A percentile compares a stretch with the other conserved stretches of the same genome.
phyloP scores from a whole-genome alignment of 2,329 filamentous ascomycete genomes.

The Alternaria solani region DNA sequence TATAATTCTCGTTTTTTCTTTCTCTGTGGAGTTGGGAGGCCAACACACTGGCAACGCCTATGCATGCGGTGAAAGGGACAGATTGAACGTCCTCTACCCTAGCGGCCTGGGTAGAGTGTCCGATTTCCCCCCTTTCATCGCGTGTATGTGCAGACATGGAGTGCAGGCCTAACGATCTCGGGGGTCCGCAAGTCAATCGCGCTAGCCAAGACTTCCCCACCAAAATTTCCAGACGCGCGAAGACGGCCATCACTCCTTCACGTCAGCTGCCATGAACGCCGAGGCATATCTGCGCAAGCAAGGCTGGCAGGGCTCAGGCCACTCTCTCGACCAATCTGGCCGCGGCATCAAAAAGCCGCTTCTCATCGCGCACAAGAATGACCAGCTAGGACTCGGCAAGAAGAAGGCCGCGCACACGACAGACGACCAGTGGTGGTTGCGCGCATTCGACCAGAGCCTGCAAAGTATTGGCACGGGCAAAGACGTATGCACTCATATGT shows the following conservation, averaged over 20 bases:
- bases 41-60: no score
- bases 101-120: no score
- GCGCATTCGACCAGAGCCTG: slow-evolving; percentile 89
- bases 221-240: slow-evolving; percentile 27
- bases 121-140: no score
- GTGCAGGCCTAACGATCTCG: neutral
- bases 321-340: slow-evolving; percentile 80
- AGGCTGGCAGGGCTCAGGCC: slow-evolving; percentile 89
- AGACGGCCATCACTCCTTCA: slow-evolving; percentile 10
- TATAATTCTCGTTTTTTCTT: no score
- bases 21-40: no score
- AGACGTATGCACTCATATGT: slow-evolving; percentile 25
- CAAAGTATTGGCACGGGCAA: slow-evolving; percentile 64
- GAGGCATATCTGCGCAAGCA: slow-evolving; percentile 82
- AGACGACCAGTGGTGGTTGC: slow-evolving; percentile 94
- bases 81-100: no score
- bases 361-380: slow-evolving; percentile 81
- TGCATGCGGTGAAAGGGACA: neutral
- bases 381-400: slow-evolving; percentile 81
- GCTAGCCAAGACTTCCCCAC: slow-evolving; percentile 22
- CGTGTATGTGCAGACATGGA: neutral
- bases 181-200: slow-evolving; percentile 15
- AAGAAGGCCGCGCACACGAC: slow-evolving; percentile 65
- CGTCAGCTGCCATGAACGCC: slow-evolving; percentile 72
- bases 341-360: slow-evolving; percentile 85